These are phyloP conservation scores for Mycosarcoma mackinlayi DNA, from an alignment of 1,284 basidiomycete genomes.

Conservation along the genomic window DNA sequence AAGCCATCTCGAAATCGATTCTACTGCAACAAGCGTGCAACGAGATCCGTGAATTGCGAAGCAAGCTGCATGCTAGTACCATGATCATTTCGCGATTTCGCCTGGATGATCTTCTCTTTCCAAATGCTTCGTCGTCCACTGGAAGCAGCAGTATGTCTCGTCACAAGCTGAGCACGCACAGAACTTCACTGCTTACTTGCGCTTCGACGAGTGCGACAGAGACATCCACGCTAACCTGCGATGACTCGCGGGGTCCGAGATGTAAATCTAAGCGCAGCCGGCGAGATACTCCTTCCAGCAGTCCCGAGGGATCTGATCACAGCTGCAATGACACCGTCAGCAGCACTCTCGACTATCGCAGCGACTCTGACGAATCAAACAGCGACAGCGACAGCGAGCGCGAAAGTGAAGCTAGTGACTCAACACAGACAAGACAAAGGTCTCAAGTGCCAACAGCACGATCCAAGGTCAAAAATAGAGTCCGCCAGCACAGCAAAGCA, in stretches of 20 bases:
- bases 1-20: conserved; percentile 1
- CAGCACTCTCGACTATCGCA: background rate
- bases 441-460: background rate
- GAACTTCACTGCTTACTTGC: background rate
- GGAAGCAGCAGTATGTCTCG: no score
- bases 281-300: background rate
- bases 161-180: no score
- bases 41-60: conserved; percentile 3
- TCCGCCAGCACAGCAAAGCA: background rate
- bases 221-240: no score
- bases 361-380: background rate
- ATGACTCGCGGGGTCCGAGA: background rate
- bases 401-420: no score
- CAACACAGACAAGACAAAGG: no score
- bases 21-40: conserved; percentile 4
- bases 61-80: conserved; percentile 1
- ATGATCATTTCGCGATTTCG: background rate
- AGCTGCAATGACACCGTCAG: background rate
- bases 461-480: background rate
- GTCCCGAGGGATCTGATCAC: background rate
- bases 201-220: background rate
- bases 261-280: background rate
- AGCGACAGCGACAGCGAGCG: no score
- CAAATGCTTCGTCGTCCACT: no score
- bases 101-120: background rate